Conservation (phyloP, 495 filamentous ascomycete genomes). For the Penicillium robsamsonii region DNA sequence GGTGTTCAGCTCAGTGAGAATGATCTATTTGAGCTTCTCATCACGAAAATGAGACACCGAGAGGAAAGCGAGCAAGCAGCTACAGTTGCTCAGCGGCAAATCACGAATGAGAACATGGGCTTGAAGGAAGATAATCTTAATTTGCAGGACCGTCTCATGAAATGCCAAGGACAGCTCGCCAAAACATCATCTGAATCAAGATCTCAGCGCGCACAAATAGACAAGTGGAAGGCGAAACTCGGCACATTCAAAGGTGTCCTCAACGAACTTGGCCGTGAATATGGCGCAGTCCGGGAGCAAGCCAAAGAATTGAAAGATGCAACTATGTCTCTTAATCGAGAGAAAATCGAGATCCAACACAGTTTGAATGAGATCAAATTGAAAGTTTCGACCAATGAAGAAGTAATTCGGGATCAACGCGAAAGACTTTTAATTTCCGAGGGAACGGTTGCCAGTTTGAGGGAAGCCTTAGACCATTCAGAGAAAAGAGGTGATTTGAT, state of each 20-base stretch:
- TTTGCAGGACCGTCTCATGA: conserved; percentile 22
- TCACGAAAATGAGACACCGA: conserved; percentile 32
- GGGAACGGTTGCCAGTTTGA: conserved; percentile 13
- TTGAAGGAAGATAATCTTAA: conserved; percentile 31
- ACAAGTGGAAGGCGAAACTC: conserved; percentile 36
- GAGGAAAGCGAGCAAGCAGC: conserved; percentile 34
- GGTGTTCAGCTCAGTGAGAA: conserved; percentile 31
- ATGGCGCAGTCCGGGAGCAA: conserved; percentile 32
- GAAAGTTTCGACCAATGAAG: conserved; percentile 20
- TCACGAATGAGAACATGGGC: conserved; percentile 23
- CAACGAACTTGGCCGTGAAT: conserved; percentile 36
- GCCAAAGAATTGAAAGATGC: conserved; percentile 24
- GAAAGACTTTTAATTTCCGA: conserved; percentile 18
- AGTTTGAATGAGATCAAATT: conserved; percentile 25
- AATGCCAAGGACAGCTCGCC: conserved; percentile 15
- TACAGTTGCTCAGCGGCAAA: conserved; percentile 22
- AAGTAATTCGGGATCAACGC: conserved; percentile 16
- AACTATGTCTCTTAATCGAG: conserved; percentile 21
- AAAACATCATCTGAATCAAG: conserved; percentile 22
- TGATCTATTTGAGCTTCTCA: conserved; percentile 38
- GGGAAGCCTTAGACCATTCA: conserved; percentile 22
- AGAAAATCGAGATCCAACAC: conserved; percentile 26
- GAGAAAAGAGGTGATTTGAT: conserved; percentile 15
- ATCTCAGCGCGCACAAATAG: conserved; percentile 21
- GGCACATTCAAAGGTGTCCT: conserved; percentile 34